Percentiles rank a stretch among this genome's conserved stretches.
Evolutionary conservation across 176 grass and related monocot genomes (phyloP).

Genomic region (Avena atlantica): DNA sequence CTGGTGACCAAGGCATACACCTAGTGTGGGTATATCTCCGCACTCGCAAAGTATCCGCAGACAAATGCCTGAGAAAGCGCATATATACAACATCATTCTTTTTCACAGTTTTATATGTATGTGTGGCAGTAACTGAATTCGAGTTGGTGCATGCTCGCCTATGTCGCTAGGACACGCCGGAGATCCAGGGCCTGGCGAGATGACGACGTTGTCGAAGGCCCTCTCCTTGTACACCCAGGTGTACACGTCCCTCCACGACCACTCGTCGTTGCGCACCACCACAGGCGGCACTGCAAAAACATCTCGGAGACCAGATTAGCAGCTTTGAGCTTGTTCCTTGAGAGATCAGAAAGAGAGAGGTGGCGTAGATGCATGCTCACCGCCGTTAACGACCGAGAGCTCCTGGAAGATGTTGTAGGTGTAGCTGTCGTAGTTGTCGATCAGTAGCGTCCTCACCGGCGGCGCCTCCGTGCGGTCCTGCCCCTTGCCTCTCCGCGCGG

Average conservation of each 20-base stretch:
- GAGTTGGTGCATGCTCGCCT: conserved; percentile 51
- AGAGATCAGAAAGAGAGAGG: not conserved
- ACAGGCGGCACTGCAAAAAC: too few relatives aligned
- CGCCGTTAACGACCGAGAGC: conserved; percentile 86
- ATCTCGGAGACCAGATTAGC: not conserved
- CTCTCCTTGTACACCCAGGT: conserved; percentile 76
- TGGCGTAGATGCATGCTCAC: conserved; percentile 43
- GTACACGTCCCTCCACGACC: conserved; percentile 81
- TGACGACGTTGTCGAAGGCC: conserved; percentile 88
- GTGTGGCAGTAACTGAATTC: not conserved
- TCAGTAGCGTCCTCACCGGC: conserved; percentile 81
- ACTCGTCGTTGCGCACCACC: conserved; percentile 92
- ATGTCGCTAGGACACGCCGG: conserved; percentile 74
- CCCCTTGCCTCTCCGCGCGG: conserved; percentile 13
- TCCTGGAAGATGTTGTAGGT: conserved; percentile 99
- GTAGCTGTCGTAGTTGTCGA: conserved; percentile 98
- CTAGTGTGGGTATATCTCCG: conserved; percentile 81
- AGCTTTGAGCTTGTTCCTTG: not conserved
- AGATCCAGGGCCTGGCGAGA: conserved; percentile 91
- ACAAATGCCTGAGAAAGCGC: conserved; percentile 64
- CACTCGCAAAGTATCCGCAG: conserved; percentile 78
- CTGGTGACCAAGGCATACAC: conserved; percentile 99
- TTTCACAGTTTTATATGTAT: too few relatives aligned
- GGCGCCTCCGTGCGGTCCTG: conserved; percentile 21
- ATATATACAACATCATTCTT: too few relatives aligned